A percentile compares a stretch with the other conserved stretches of the same genome.
Evolutionary conservation across 768 basidiomycete species (phyloP).

Genomic region (Amanita rimosa): DNA sequence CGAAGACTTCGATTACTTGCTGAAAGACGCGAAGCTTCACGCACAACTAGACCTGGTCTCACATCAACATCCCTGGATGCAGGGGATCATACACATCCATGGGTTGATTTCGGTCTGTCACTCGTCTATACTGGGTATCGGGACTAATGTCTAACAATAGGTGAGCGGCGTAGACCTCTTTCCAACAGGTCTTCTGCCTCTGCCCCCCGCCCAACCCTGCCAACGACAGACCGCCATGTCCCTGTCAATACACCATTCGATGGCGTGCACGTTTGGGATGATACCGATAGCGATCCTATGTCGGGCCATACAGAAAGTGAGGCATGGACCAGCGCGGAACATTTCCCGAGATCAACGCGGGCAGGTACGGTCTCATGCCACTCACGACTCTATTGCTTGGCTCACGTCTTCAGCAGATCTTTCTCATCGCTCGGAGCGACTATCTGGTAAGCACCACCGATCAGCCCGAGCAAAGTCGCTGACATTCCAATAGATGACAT

Average conservation of each 20-base stretch:
- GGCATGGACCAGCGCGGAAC: background rate
- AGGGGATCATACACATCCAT: background rate
- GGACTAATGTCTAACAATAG: background rate
- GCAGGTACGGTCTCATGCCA: background rate
- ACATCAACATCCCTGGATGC: background rate
- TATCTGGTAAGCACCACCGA: background rate
- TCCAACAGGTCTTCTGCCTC: background rate
- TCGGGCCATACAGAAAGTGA: background rate
- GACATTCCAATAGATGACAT: background rate
- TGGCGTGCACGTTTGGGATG: background rate
- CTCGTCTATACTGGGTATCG: background rate
- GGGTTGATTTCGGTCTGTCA: conserved; percentile 1
- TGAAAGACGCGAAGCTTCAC: background rate
- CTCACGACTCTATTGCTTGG: background rate
- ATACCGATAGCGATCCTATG: conserved; percentile 2
- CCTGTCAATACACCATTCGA: background rate
- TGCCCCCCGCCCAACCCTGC: background rate
- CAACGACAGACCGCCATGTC: background rate
- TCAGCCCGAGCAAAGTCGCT: background rate
- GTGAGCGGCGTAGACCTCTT: background rate
- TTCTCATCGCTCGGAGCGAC: conserved; percentile 3
- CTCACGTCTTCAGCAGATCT: background rate
- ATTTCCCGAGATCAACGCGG: background rate
- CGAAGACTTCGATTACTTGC: conserved; percentile 1
- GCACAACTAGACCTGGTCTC: background rate